Base-by-base conservation (phyloP, 1,284 basidiomycete species). In the Ustilago hordei region DNA sequence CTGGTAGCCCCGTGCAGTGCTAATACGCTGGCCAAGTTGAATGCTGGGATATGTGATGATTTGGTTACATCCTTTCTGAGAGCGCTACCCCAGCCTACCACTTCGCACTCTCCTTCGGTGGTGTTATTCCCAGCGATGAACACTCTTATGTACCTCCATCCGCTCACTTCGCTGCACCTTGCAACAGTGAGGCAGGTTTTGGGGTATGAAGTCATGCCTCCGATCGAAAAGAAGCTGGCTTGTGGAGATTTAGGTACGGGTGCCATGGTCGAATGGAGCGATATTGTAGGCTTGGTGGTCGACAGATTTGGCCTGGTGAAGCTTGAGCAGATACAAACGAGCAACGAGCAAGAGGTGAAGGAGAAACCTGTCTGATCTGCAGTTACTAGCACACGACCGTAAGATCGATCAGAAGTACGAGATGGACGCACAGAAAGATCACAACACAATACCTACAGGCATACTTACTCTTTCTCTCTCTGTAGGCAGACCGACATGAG, bases 101-200 rank as follows among this genome's bases (percentile, higher is more conserved):
- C 36, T 38, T 38, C 36, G 36, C 0, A 38, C 36, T 13, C 32
- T 7, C 17, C 28, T 31, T 52, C 48, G 48, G 94, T 93, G 17
- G 93, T 92, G 80, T 87, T 98, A 36, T 98, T 95, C 82, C 97
- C 96, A 3, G 96, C 97, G 0, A 99, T 98, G 96, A 99, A 99
- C 86, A 98, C 95, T 6, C 88, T 93, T 76, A 98, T 99, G 96
- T 98, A 93, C 85, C 90, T 93, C 74, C 95, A 99, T 83, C 94
- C 95, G n/a, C 88, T 98, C 39, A 98, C 96, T 0, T 89, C 90
- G 2, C 90, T 91, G 69, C 96, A 99, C 81, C 85, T 98, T 28
- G 88, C 89, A 11, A 83, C 92, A 38, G 89, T 95, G 1, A 88
- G 88, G 19, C 91, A 95, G 1, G 89, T 92, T 50, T 89, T 97